Conservation (phyloP, 1,139 yeast genomes). For the Debaryomyces singareniensis region DNA sequence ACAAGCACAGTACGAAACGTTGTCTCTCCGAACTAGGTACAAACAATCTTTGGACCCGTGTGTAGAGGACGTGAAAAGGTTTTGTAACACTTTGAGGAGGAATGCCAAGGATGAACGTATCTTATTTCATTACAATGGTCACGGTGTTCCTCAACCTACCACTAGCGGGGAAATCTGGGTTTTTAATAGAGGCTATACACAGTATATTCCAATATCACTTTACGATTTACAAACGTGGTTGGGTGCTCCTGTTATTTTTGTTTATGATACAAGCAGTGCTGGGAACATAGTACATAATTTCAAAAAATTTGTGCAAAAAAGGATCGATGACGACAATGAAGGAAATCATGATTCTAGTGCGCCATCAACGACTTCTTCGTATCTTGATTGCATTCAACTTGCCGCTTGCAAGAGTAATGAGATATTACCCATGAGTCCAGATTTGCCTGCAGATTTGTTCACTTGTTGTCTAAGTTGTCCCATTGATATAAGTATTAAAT, state of each 20-base stretch:
- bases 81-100: slow-evolving; percentile 81
- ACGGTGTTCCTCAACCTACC: slow-evolving; percentile 98
- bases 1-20: slow-evolving; percentile 83
- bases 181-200: slow-evolving; percentile 93
- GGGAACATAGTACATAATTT: slow-evolving; percentile 90
- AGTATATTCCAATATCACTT: slow-evolving; percentile 89
- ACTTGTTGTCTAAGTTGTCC: slow-evolving; percentile 95
- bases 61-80: slow-evolving; percentile 90
- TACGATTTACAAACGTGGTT: slow-evolving; percentile 95
- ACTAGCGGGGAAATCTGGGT: slow-evolving; percentile 99
- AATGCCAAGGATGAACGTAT: slow-evolving; percentile 90
- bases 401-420: slow-evolving; percentile 93
- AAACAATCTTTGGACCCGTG: slow-evolving; percentile 91
- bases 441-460: slow-evolving; percentile 91
- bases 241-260: slow-evolving; percentile 95
- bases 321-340: slow-evolving; percentile 81
- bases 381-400: slow-evolving; percentile 82
- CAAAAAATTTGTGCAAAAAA: slow-evolving; percentile 82
- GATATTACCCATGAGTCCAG: slow-evolving; percentile 86
- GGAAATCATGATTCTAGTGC: slow-evolving; percentile 62
- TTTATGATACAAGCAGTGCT: slow-evolving; percentile 91
- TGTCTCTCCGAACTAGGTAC: slow-evolving; percentile 81
- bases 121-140: slow-evolving; percentile 93
- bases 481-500: slow-evolving; percentile 84
- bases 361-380: slow-evolving; percentile 63